Evolutionary conservation across 2,329 filamentous ascomycete genomes (phyloP).

Genomic region (Pseudogymnoascus sp.): DNA sequence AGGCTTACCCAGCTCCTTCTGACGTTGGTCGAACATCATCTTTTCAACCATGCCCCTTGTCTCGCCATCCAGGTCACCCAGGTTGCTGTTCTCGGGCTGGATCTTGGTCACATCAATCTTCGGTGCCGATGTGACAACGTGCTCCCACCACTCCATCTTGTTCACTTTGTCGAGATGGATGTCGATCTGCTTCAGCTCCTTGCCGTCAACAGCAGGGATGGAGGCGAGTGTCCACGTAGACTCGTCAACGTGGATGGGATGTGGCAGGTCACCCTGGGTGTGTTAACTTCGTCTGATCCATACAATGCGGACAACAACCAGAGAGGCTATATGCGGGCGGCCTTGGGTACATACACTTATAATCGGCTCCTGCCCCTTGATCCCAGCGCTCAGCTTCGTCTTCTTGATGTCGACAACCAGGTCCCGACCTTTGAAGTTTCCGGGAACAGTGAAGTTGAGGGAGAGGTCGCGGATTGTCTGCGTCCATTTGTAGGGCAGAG

Average conservation of each 20-base stretch:
- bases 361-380: slow-evolving; percentile 84
- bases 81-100: slow-evolving; percentile 81
- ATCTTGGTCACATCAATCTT: slow-evolving; percentile 95
- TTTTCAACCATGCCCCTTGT: slow-evolving; percentile 98
- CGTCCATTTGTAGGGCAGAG: slow-evolving; percentile 93
- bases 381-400: slow-evolving; percentile 64
- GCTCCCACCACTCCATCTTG: slow-evolving; percentile 97
- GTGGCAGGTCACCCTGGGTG: slow-evolving; percentile 73
- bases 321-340: background rate
- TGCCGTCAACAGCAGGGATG: slow-evolving; percentile 45
- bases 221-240: slow-evolving; percentile 87
- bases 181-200: slow-evolving; percentile 62
- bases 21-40: slow-evolving; percentile 99
- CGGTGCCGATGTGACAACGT: slow-evolving; percentile 79
- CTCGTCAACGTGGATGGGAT: slow-evolving; percentile 73
- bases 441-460: slow-evolving; percentile 68
- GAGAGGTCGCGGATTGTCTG: slow-evolving; percentile 89
- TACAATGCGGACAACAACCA: background rate
- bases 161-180: slow-evolving; percentile 92
- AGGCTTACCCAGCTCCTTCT: slow-evolving; percentile 86
- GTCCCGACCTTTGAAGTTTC: slow-evolving; percentile 77
- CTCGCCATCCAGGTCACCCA: slow-evolving; percentile 89
- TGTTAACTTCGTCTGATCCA: background rate
- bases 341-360: slow-evolving; percentile 54
- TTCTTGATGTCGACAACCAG: slow-evolving; percentile 77